Evolutionary conservation across 441 rosid genomes (phyloP).

Genomic region (Melastoma candidum): DNA sequence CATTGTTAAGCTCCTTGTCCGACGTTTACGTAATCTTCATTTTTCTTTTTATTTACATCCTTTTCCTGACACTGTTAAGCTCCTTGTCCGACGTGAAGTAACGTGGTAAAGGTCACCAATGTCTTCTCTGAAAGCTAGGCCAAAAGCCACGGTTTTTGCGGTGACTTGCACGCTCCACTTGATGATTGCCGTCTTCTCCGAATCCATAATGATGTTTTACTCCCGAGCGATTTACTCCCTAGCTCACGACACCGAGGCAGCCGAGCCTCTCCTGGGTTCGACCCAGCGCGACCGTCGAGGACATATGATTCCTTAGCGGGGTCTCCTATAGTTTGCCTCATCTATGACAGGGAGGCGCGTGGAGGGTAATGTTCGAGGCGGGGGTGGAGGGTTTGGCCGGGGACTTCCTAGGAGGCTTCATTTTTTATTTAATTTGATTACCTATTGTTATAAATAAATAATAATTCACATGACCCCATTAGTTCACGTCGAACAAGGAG

Average conservation of each 20-base stretch:
- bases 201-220: slow-evolving; percentile 53
- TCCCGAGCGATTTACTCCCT: slow-evolving; percentile 44
- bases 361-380: slow-evolving; percentile 53
- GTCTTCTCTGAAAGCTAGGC: slow-evolving; percentile 20
- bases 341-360: slow-evolving; percentile 40
- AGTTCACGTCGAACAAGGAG: too few species aligned
- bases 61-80: too few species aligned
- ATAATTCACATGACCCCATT: too few species aligned
- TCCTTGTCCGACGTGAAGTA: too few species aligned
- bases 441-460: too few species aligned
- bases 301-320: slow-evolving; percentile 64
- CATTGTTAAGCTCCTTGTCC: too few species aligned
- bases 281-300: slow-evolving; percentile 55
- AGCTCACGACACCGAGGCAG: slow-evolving; percentile 47
- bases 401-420: background rate
- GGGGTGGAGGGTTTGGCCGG: slow-evolving; percentile 55
- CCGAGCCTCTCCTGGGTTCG: slow-evolving; percentile 44
- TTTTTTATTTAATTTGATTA: too few species aligned
- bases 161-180: slow-evolving; percentile 57
- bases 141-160: slow-evolving; percentile 15
- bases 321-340: slow-evolving; percentile 55
- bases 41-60: too few species aligned
- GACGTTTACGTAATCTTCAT: too few species aligned
- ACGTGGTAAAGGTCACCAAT: slow-evolving; percentile 3
- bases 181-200: slow-evolving; percentile 40